Percentiles rank a stretch among this genome's conserved stretches.
Conservation (phyloP, 257 asterid genomes). For the Cynanchum wilfordii region DNA sequence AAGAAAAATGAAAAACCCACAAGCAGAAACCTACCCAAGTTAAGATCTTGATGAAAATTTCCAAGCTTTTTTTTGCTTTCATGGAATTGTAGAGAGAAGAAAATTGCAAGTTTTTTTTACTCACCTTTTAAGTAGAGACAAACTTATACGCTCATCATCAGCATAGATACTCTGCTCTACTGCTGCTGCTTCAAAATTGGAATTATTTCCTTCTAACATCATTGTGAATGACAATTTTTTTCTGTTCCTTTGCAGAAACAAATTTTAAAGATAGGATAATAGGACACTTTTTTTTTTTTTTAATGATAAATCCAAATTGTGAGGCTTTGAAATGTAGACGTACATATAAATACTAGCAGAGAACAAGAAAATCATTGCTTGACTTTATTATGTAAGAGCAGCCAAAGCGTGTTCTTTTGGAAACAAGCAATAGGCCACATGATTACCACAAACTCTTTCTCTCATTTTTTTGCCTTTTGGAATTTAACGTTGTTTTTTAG, state of each 20-base stretch:
- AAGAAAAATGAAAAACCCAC: too few species aligned
- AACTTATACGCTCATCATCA: background rate
- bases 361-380: background rate
- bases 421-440: background rate
- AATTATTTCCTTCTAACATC: background rate
- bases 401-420: background rate
- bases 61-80: background rate
- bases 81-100: background rate
- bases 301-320: background rate
- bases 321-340: background rate
- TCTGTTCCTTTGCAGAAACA: background rate
- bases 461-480: background rate
- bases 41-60: constrained; percentile 1
- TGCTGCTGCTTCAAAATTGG: background rate
- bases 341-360: background rate
- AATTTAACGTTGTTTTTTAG: too few species aligned
- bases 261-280: background rate
- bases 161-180: background rate
- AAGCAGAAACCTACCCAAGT: background rate
- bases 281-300: background rate
- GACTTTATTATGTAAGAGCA: background rate
- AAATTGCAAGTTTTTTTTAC: background rate
- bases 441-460: background rate
- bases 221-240: background rate
- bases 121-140: background rate